Evolutionary conservation across 208 protist genomes (phyloP).

Genomic region (Trypanosoma platydactyli): DNA sequence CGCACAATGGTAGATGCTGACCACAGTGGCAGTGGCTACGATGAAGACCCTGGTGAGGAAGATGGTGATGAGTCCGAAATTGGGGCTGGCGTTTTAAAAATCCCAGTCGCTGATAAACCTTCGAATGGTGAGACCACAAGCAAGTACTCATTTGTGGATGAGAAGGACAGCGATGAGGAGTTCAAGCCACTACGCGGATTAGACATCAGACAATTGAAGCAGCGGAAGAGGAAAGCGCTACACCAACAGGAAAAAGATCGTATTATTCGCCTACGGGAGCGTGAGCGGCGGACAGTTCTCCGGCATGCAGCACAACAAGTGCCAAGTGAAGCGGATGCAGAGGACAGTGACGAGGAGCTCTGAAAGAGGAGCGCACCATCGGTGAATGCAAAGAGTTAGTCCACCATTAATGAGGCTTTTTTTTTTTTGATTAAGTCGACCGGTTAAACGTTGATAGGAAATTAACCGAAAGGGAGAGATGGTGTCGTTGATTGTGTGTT

Average conservation of each 20-base stretch:
- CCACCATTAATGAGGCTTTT: too few relatives aligned
- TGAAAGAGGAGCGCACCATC: too few relatives aligned
- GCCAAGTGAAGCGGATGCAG: not conserved
- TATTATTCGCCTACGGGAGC: slow-evolving; percentile 46
- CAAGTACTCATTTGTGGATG: slow-evolving; percentile 66
- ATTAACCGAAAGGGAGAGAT: too few relatives aligned
- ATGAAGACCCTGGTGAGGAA: not conserved
- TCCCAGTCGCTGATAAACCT: slow-evolving; percentile 3
- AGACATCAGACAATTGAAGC: slow-evolving; percentile 53
- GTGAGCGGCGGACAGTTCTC: slow-evolving; percentile 53
- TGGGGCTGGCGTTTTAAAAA: slow-evolving; percentile 14
- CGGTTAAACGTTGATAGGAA: too few relatives aligned
- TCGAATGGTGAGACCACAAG: slow-evolving; percentile 17
- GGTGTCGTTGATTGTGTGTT: too few relatives aligned
- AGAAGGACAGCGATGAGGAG: slow-evolving; percentile 44
- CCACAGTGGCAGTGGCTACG: not conserved
- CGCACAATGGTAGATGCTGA: not conserved
- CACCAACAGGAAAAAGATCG: slow-evolving; percentile 38
- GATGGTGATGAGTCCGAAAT: not conserved
- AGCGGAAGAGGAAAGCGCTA: slow-evolving; percentile 17
- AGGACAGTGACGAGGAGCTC: slow-evolving; percentile 24
- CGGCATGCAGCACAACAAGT: slow-evolving; percentile 14
- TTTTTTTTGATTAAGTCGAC: too few relatives aligned
- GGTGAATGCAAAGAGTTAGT: too few relatives aligned
- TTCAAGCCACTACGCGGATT: slow-evolving; percentile 51